Evolutionary conservation across 2,329 filamentous ascomycete species (phyloP), one percentile per base, ranked within the genome.

Genomic region (Hymenoscyphus albidus): DNA sequence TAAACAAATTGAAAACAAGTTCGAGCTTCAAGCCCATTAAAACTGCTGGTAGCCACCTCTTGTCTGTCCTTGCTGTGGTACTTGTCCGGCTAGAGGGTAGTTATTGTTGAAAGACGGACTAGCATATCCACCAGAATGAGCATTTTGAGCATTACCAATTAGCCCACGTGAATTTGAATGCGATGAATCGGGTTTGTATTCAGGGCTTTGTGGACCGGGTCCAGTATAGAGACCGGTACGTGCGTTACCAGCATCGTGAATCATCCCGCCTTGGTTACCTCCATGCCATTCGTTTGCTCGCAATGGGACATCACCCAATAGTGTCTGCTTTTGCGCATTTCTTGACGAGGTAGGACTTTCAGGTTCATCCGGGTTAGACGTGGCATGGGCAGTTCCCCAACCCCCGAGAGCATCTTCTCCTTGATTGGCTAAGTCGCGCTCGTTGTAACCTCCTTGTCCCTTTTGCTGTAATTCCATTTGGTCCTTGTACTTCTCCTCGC

Each of bases 381-480:
- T 51, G n/a, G 68, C 67, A 57, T 72, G 66, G 13, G 58, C 63
- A 40, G 67, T 64, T 44, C 67, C 69, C 71, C 71, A 74, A 22
- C 71, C 71, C 44, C 72, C 72, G 2, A 73, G 62, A 10, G 69
- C 70, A 65, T 74, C 72, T 9, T 72, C 71, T 16, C 71, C 71
- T 58, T 70, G 70, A 4, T 57, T 66, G 32, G 62, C 67, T 59
- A 65, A 68, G 2, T 66, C 66, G 14, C 63, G 59, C 1, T 70
- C 66, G 38, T 73, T 69, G 65, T 67, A 74, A 2, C 72, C 72
- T 32, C 72, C 72, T 10, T 71, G 57, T 16, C 73, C 72, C 62
- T 73, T 73, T 32, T 73, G 69, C n/a, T 68, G 68, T 2, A 74
- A 64, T 40, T 73, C 70, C 64, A 74, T 71, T 38, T 73, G 69